Base-by-base conservation (phyloP, 2,329 filamentous ascomycete species). In the Huntiella savannae region DNA sequence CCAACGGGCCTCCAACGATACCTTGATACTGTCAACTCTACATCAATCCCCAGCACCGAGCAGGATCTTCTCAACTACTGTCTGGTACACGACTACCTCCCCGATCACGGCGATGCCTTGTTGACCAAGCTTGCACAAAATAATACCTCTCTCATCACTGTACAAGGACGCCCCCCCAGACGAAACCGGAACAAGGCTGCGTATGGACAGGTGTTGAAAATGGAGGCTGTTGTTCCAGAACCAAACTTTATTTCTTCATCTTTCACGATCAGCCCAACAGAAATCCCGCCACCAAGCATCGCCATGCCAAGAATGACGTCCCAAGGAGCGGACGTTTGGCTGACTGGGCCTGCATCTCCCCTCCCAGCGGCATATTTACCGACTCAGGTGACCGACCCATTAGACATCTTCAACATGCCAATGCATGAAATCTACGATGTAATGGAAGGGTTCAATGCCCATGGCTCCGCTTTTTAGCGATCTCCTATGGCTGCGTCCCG, bases 31-130 rank as follows among this genome's bases (percentile, higher is more conserved):
- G 4, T 40, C 35, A 19, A 36, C 19, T 17, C 22, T 5, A 10
- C 6, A 10, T 12, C 12, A 5, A 34, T 44, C 15, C 46, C 46
- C 5, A 44, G 11, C 11, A 44, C 36, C 4, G 46, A 48, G 12
- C 46, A 44, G 12, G 46, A 48, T 8, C 40, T 48, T 22, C 46
- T 48, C 4, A 44, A 40, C 16, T 16, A 10, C 12, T 48, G 46
- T 17, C 28, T 48, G n/a, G 35, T 36, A 40, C 40, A 28, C 32
- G 46, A 33, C 2, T 48, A 45, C 40, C 22, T 48, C 2, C 43
- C 43, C 6, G 43, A 46, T 4, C 28, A 39, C 17, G 22, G 17
- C n/a, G 43, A 46, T 17, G 11, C 22, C 10, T 10, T 46, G 4
- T 22, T 46, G 3, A 33, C 34, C 3, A 46, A 46, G 13, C 34